These are phyloP conservation scores for Gnomoniopsis smithogilvyi DNA, from an alignment of 2,329 filamentous ascomycete species.

Conservation along the genomic window DNA sequence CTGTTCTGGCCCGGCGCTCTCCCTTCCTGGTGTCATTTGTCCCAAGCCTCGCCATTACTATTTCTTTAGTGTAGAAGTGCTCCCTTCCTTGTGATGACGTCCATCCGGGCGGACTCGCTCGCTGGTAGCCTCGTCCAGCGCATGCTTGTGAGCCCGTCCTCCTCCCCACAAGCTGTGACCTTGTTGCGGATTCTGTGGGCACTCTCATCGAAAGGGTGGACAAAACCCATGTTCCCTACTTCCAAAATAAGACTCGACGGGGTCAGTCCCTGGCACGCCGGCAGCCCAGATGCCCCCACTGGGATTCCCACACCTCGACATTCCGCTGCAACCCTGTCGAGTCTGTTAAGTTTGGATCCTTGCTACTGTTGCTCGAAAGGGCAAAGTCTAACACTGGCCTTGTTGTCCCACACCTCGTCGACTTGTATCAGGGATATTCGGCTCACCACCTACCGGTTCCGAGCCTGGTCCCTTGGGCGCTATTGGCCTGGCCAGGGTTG, in stretches of 20 bases:
- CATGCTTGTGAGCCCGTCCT: conserved; percentile 9
- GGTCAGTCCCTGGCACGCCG: conserved; percentile 28
- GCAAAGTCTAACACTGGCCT: conserved; percentile 35
- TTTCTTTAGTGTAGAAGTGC: neutral
- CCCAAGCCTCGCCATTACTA: neutral
- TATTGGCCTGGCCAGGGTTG: conserved; percentile 34
- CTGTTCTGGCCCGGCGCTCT: neutral
- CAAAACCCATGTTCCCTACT: conserved; percentile 29
- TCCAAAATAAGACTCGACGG: conserved; percentile 28
- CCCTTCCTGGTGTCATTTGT: conserved; percentile 15
- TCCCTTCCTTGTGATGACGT: neutral
- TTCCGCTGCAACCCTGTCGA: conserved; percentile 36
- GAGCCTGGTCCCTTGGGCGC: conserved; percentile 41
- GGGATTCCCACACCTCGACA: conserved; percentile 36
- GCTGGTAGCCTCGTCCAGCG: neutral
- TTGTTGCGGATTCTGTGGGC: conserved; percentile 20
- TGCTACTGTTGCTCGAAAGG: conserved; percentile 32
- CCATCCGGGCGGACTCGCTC: neutral
- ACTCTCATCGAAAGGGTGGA: conserved; percentile 22
- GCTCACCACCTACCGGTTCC: conserved; percentile 50
- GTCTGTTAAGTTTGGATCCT: conserved; percentile 31
- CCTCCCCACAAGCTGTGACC: conserved; percentile 14
- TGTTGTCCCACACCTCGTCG: conserved; percentile 32
- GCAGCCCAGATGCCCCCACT: conserved; percentile 29
- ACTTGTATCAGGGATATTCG: conserved; percentile 37